Percentiles rank a stretch among this genome's conserved stretches.
phyloP scores from a whole-genome alignment of 2,329 filamentous ascomycete species.

The Calycina marina region DNA sequence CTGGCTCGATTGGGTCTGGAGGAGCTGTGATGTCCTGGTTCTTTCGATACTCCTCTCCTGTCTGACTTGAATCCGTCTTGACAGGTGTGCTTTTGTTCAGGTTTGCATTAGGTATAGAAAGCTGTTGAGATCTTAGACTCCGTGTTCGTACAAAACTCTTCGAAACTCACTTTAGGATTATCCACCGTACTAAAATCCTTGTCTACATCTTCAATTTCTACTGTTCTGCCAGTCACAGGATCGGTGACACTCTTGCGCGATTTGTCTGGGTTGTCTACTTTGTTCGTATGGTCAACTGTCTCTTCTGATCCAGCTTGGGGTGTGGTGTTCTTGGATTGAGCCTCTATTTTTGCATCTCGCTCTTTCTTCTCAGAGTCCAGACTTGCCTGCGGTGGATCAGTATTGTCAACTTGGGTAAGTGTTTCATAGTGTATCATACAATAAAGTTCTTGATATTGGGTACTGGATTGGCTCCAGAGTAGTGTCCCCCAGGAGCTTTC shows the following conservation, averaged over 20 bases:
- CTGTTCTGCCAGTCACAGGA: conserved; percentile 73
- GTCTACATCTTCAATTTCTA: conserved; percentile 73
- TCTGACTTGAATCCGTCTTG: conserved; percentile 56
- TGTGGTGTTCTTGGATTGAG: conserved; percentile 27
- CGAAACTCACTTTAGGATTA: conserved; percentile 47
- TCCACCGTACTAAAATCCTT: conserved; percentile 54
- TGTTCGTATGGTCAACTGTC: conserved; percentile 28
- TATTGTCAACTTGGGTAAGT: too few relatives aligned
- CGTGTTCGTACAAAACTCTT: conserved; percentile 1
- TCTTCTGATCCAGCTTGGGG: conserved; percentile 22
- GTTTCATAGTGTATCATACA: too few relatives aligned
- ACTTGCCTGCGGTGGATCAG: too few relatives aligned
- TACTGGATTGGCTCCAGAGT: conserved; percentile 13
- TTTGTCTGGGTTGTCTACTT: conserved; percentile 23
- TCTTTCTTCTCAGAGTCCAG: conserved; percentile 68
- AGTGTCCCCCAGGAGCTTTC: conserved; percentile 8
- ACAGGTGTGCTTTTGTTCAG: conserved; percentile 60
- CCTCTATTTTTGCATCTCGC: conserved; percentile 58
- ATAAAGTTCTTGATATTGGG: conserved; percentile 28
- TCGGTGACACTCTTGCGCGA: conserved; percentile 57
- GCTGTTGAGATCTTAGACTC: conserved; percentile 25
- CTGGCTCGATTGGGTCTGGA: conserved; percentile 69
- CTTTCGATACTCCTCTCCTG: conserved; percentile 64
- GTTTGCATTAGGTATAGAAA: conserved; percentile 84
- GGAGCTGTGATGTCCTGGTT: conserved; percentile 84